Conservation (phyloP, 805 yeast species). For the Cyberlindnera mycetangii region DNA sequence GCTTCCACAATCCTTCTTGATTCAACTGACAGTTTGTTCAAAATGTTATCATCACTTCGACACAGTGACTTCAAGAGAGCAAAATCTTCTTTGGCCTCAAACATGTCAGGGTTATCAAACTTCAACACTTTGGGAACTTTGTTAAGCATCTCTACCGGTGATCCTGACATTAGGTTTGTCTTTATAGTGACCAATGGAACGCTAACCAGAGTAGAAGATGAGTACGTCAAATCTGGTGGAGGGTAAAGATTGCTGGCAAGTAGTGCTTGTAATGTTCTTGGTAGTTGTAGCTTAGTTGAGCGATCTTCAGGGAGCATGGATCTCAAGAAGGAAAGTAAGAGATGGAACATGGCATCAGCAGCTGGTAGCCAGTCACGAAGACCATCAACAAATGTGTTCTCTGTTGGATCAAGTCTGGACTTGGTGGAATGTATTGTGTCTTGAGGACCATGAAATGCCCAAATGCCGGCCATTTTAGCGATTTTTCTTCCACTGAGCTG, state of each 20-base stretch:
- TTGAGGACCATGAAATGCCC: constrained; percentile 70
- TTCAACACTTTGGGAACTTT: constrained; percentile 56
- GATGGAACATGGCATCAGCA: constrained; percentile 82
- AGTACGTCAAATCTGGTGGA: constrained; percentile 48
- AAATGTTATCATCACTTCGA: constrained; percentile 51
- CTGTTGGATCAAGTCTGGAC: constrained; percentile 24
- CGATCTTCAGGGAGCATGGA: constrained; percentile 71
- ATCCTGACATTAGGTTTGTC: constrained; percentile 36
- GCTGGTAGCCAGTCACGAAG: constrained; percentile 74
- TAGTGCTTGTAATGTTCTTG: constrained; percentile 62
- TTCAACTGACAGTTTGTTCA: constrained; percentile 68
- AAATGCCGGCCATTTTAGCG: constrained; percentile 76
- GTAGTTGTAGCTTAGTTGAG: constrained; percentile 52
- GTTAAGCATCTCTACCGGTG: constrained; percentile 57
- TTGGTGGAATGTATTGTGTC: constrained; percentile 22
- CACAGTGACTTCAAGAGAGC: constrained; percentile 71
- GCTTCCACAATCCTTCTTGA: constrained; percentile 54
- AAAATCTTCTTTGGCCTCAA: constrained; percentile 74
- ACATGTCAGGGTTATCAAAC: constrained; percentile 67
- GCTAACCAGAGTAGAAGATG: constrained; percentile 39
- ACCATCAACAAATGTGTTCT: constrained; percentile 60
- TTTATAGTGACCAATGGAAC: constrained; percentile 63
- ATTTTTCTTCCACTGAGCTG: constrained; percentile 78
- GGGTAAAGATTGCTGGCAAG: constrained; percentile 70
- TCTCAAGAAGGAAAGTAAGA: constrained; percentile 70